A percentile compares a stretch with the other conserved stretches of the same genome.
These are phyloP conservation scores for Sporisorium iseilematis-ciliati DNA, from an alignment of 1,284 basidiomycete genomes.

Conservation along the genomic window DNA sequence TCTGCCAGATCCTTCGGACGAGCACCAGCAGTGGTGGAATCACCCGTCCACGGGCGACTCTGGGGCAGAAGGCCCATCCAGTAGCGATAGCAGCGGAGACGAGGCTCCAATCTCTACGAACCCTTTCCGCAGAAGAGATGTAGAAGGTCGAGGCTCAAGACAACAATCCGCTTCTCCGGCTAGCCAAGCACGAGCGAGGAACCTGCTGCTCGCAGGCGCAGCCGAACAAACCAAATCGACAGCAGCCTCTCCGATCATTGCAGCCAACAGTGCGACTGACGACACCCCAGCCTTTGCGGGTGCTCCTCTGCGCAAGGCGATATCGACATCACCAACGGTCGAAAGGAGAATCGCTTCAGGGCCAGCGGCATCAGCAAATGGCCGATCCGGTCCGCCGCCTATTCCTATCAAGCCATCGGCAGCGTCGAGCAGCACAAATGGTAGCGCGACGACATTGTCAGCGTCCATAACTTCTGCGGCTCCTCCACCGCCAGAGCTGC, in stretches of 20 bases:
- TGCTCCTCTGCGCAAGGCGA: constrained; percentile 25
- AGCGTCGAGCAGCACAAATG: neutral
- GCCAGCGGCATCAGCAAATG: constrained; percentile 16
- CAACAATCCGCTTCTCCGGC: constrained; percentile 3
- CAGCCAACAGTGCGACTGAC: neutral
- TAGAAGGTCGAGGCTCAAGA: neutral
- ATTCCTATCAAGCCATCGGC: constrained; percentile 41
- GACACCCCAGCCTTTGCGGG: constrained; percentile 3
- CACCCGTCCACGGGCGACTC: neutral
- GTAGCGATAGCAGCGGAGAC: constrained; percentile 21
- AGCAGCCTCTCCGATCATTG: constrained; percentile 25
- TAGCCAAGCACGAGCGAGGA: constrained; percentile 3
- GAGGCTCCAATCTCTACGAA: constrained; percentile 2
- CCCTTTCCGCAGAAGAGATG: constrained; percentile 18
- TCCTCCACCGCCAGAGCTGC: constrained; percentile 36
- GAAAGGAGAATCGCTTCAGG: constrained; percentile 37
- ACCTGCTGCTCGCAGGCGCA: constrained; percentile 1
- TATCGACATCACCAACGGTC: constrained; percentile 28
- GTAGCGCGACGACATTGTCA: neutral
- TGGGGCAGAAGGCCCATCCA: constrained; percentile 4
- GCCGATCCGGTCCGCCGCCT: constrained; percentile 32
- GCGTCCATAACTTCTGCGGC: constrained; percentile 5
- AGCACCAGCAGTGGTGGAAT: constrained; percentile 50
- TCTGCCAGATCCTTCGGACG: constrained; percentile 50
- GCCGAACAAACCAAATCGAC: constrained; percentile 12